Evolutionary conservation across 805 yeast genomes (phyloP).

Genomic region (Cyberlindnera suaveolens): DNA sequence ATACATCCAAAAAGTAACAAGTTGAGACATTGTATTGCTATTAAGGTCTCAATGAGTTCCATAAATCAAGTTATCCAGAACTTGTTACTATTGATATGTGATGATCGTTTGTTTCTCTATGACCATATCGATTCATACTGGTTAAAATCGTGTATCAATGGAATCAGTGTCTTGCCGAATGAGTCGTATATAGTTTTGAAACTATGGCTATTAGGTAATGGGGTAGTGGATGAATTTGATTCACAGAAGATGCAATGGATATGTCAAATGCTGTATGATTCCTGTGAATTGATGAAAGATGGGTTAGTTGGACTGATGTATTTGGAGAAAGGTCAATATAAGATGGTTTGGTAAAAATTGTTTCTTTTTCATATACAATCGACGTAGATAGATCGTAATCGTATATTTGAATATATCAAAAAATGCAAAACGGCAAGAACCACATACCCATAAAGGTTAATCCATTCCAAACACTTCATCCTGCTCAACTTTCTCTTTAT

Average conservation of each 20-base stretch:
- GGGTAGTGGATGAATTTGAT: background rate
- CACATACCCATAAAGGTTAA: too few species aligned
- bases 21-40: background rate
- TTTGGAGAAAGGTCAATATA: background rate
- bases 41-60: background rate
- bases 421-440: too few species aligned
- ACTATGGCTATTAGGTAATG: background rate
- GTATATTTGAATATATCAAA: too few species aligned
- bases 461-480: background rate
- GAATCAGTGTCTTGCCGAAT: background rate
- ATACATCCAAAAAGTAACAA: background rate
- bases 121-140: slow-evolving; percentile 1
- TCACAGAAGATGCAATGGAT: background rate
- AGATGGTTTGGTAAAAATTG: background rate
- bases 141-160: background rate
- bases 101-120: background rate
- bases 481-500: slow-evolving; percentile 4
- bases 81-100: background rate
- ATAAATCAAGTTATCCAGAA: background rate
- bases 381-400: too few species aligned
- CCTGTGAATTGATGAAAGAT: background rate
- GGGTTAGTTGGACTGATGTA: background rate
- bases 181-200: background rate
- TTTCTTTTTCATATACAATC: too few species aligned
- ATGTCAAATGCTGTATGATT: background rate